Base-by-base conservation (phyloP, 768 basidiomycete species). In the Agaricus bisporus region DNA sequence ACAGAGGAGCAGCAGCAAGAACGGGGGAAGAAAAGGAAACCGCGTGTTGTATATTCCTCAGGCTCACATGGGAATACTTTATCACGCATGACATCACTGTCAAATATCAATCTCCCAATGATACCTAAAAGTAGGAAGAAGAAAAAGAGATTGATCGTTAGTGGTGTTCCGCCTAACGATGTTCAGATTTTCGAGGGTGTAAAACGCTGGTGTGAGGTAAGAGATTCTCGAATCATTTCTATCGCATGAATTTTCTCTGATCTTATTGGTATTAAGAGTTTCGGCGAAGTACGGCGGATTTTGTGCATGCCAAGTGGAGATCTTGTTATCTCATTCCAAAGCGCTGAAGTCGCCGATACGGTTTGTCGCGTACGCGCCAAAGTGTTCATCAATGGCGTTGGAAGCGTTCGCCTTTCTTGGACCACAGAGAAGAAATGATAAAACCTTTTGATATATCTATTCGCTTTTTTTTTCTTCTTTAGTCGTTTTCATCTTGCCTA, bases 371-470 rank as follows among this genome's bases (percentile, higher is more conserved):
- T 91, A 54, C 82, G 86, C 58, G 88, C 88, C 48, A 79, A 79
- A 63, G 88, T 91, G 1, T 73, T 78, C 61, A 90, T 91, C 54
- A 68, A 77, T 37, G 85, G 86, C 44, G 88, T 86, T 8, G 88
- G 88, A 56, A 88, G 86, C 64, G 88, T 90, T 29, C 76, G 82
- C 59, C 70, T 91, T 51, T 90, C 88, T 35, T 90, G 88, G 87
- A 78, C 71, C 54, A 73, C 79, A 10, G 84, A 85, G 54, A 75
- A 73, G 60, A 78, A 73, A 56, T 70, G 70, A 62, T 69, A 51
- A 62, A 39, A 15, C 36, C 9, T 7, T 22, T 39, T 2, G 9
- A 22, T 22, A 22, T 32, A 8, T 32, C 8, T 7, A 32, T 7
- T 7, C 3, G 32, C 32, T 11, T 32, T 32, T 32, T 6, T 32